These are phyloP conservation scores for Beauveria rudraprayagi DNA, from an alignment of 2,329 filamentous ascomycete species.

Conservation along the genomic window DNA sequence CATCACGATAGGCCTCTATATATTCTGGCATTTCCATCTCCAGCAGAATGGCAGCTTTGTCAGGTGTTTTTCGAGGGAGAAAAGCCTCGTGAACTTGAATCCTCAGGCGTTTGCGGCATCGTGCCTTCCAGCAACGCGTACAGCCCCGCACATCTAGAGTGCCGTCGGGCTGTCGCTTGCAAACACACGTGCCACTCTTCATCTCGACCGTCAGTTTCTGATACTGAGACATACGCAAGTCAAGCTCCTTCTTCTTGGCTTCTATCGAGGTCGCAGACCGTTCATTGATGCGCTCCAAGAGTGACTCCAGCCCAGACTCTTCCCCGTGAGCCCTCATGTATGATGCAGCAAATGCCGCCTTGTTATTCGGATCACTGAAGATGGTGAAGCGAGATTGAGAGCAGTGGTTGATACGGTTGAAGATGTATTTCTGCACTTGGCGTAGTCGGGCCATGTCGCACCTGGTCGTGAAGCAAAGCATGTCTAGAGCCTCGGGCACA, in stretches of 20 bases:
- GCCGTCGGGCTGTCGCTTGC: neutral
- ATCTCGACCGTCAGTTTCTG: neutral
- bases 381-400: neutral
- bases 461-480: conserved; percentile 40
- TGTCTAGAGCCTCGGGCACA: conserved; percentile 39
- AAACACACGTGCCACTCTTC: neutral
- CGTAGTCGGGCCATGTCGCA: conserved; percentile 43
- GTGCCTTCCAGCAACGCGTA: neutral
- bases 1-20: neutral
- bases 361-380: neutral
- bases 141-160: neutral
- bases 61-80: neutral
- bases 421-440: conserved; percentile 14
- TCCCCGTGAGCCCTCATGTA: neutral
- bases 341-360: neutral
- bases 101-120: neutral
- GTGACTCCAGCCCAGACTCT: neutral
- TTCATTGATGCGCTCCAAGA: neutral
- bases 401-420: neutral
- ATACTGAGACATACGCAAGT: neutral
- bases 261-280: neutral
- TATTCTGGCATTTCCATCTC: neutral
- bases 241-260: neutral
- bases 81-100: neutral
- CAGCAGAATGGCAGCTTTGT: neutral